Evolutionary conservation across 495 filamentous ascomycete genomes (phyloP).

Genomic region (Pseudomonodictys pantanalensis): DNA sequence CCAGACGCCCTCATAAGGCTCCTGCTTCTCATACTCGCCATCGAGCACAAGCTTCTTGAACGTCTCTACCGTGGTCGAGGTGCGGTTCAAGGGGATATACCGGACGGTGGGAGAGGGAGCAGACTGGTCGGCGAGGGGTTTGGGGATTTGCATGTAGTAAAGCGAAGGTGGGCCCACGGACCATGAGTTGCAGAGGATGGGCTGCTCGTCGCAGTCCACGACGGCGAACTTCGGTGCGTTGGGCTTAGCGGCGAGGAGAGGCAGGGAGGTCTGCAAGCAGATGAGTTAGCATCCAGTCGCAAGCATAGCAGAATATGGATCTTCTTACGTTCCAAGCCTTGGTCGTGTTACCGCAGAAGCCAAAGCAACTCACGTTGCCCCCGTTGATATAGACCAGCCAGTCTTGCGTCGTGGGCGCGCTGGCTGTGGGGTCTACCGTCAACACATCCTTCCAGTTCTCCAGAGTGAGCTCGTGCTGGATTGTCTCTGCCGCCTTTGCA

Average conservation of each 20-base stretch:
- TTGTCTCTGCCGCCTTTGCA: conserved; percentile 51
- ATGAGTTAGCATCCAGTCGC: neutral
- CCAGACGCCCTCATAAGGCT: conserved; percentile 66
- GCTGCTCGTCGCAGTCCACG: conserved; percentile 75
- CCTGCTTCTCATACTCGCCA: conserved; percentile 56
- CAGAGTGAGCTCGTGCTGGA: conserved; percentile 60
- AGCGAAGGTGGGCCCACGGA: conserved; percentile 65
- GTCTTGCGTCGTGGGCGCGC: conserved; percentile 59
- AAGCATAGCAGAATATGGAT: too few relatives aligned
- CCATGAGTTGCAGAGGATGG: conserved; percentile 81
- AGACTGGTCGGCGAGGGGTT: conserved; percentile 50
- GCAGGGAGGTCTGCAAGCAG: conserved; percentile 48
- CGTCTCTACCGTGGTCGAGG: conserved; percentile 32
- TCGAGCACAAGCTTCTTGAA: conserved; percentile 54
- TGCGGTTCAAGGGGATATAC: conserved; percentile 41
- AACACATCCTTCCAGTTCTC: conserved; percentile 71
- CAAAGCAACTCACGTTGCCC: conserved; percentile 85
- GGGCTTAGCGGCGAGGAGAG: conserved; percentile 62
- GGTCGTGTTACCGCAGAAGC: conserved; percentile 53
- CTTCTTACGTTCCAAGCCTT: conserved; percentile 58
- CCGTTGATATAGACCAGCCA: conserved; percentile 81
- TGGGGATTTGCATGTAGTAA: conserved; percentile 70
- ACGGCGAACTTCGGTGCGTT: conserved; percentile 67
- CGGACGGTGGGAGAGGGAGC: conserved; percentile 39
- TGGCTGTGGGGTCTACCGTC: conserved; percentile 55